Conservation (phyloP, 352 stramenopile genomes). For the Pythium insidiosum region DNA sequence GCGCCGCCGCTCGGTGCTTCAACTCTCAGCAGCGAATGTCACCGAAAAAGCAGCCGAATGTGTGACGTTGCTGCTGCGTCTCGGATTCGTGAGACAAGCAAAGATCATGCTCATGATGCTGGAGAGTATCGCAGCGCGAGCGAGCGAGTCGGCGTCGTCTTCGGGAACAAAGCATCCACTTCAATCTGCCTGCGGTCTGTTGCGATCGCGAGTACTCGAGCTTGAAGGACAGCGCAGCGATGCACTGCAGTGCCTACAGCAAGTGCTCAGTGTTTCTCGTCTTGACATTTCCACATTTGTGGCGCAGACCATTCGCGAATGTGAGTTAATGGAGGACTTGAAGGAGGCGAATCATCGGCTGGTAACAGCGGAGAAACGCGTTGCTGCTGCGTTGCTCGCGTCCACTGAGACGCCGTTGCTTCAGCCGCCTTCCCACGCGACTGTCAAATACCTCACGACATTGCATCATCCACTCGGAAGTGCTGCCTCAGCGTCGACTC, state of each 20-base stretch:
- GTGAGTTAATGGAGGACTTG: no score
- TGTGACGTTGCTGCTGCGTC: constrained; percentile 27
- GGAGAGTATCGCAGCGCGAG: constrained; percentile 16
- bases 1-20: constrained; percentile 14
- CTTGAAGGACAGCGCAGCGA: constrained; percentile 7
- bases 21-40: constrained; percentile 16
- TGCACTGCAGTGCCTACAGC: background rate
- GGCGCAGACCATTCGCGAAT: no score
- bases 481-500: no score
- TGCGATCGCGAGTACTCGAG: background rate
- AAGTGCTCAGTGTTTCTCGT: background rate
- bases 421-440: no score
- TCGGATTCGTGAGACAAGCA: constrained; percentile 48
- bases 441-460: no score
- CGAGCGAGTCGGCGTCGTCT: background rate
- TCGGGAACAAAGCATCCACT: no score
- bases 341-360: no score
- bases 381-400: no score
- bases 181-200: constrained; percentile 2
- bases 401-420: no score
- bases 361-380: no score
- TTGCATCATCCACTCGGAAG: no score
- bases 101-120: constrained; percentile 43
- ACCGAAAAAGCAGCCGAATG: constrained; percentile 20
- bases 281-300: constrained; percentile 6